These are phyloP conservation scores for Hibiscus tridactylites DNA, from an alignment of 345 rosid species.

Conservation along the genomic window DNA sequence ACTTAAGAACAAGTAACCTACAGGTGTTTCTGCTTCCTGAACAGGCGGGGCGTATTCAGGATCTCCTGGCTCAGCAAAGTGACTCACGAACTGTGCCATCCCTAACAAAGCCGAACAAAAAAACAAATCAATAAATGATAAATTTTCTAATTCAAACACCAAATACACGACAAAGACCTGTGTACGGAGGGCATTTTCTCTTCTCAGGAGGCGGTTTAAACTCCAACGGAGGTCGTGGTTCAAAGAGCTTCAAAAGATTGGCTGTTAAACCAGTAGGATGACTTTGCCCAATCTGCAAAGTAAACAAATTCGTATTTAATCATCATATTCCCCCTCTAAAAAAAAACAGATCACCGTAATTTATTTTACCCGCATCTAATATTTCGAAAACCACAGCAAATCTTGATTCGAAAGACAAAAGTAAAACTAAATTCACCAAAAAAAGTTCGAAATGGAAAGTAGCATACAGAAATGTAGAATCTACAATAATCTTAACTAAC, in stretches of 20 bases:
- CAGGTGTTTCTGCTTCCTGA: constrained; percentile 71
- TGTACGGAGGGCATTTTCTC: constrained; percentile 72
- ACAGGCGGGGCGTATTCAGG: constrained; percentile 86
- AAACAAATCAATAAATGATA: not conserved
- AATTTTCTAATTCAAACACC: not conserved
- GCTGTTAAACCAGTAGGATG: constrained; percentile 92
- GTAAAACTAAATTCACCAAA: not conserved
- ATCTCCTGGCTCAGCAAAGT: constrained; percentile 90
- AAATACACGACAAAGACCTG: constrained; percentile 33
- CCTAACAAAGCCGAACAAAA: constrained; percentile 34
- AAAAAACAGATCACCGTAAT: not conserved
- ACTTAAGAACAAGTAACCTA: constrained; percentile 22
- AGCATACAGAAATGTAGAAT: not conserved
- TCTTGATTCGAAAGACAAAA: not conserved
- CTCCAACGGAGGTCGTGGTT: constrained; percentile 84
- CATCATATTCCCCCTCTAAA: not conserved
- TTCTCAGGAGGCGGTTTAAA: constrained; percentile 85
- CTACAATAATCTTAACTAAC: not conserved
- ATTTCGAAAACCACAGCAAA: not conserved
- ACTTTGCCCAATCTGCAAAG: constrained; percentile 86
- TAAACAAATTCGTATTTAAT: not conserved
- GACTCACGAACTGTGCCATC: constrained; percentile 77
- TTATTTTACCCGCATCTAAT: not conserved
- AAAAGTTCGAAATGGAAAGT: not conserved
- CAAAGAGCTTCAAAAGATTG: constrained; percentile 84